Base-by-base conservation (phyloP, 495 filamentous ascomycete species). In the Podospora didyma region DNA sequence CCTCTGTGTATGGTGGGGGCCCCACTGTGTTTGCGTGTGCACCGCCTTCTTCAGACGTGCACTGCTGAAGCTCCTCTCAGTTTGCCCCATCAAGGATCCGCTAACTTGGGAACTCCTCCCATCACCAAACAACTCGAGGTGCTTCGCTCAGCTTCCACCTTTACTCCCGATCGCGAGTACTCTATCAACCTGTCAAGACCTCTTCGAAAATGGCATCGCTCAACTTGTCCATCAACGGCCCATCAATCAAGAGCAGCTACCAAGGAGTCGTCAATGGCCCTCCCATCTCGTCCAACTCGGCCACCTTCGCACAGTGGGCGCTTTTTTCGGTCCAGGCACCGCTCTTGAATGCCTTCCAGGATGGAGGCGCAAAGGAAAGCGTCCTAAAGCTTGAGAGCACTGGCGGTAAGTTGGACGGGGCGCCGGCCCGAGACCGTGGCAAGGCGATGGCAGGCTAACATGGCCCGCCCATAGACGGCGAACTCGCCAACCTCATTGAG, bases 181-280 rank as follows among this genome's bases (percentile, higher is more conserved):
- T 5, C 17, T n/a, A 14, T 10, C 10, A 49, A 16, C 12, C n/a
- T 34, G 28, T 50, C 28, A 14, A 47, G n/a, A 44, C 51, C 20
- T 24, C 35, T 16, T 17, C 7, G 9, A 58, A 51, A 44, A 99
- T 99, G 94, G 88, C 94, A 31, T 87, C 92, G 48, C 84, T 99
- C 60, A 97, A 99, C 69, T 78, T 90, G 56, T 96, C 92, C 53
- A 81, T 81, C 72, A 91, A 97, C 73, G 91, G 95, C 20, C 85
- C 91, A 35, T 93, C 91, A 34, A 96, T 97, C 71, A 88, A 85
- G 52, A 89, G 87, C 71, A 96, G 91, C 74, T 99, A 99, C 73
- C 85, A 93, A 66, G 83, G 86, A 37, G 85, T 99, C 51, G 79
- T 97, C 68, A 87, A 95, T 64, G 81, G 86, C 57, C 73, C 85